Evolutionary conservation across 2,329 filamentous ascomycete genomes (phyloP).

Genomic region (Xylariaceae sp.): DNA sequence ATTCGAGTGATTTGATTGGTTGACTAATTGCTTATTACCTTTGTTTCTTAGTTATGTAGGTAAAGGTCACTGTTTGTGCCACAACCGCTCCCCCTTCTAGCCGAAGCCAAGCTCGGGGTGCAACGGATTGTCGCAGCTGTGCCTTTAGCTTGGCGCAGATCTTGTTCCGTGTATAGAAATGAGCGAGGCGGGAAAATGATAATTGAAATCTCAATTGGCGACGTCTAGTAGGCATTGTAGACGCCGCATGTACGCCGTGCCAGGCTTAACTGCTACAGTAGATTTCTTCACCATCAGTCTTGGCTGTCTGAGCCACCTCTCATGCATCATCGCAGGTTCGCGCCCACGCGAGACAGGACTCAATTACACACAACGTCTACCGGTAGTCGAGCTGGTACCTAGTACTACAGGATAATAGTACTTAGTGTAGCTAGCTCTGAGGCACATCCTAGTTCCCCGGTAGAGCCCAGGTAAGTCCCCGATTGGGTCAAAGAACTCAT

Average conservation of each 20-base stretch:
- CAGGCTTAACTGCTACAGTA: too few relatives aligned
- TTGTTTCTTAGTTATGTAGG: too few relatives aligned
- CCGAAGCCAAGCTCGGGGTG: conserved; percentile 4
- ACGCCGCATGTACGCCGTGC: too few relatives aligned
- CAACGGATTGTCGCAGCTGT: conserved; percentile 1
- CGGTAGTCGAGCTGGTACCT: too few relatives aligned
- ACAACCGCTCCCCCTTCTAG: conserved; percentile 1
- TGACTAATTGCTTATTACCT: too few relatives aligned
- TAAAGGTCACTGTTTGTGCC: neutral
- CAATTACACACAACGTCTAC: neutral
- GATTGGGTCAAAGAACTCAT: too few relatives aligned
- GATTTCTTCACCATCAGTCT: neutral
- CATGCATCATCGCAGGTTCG: neutral
- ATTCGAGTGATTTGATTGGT: conserved; percentile 11
- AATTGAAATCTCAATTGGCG: too few relatives aligned
- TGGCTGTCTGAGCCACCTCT: conserved; percentile 19
- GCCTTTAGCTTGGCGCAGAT: conserved; percentile 18
- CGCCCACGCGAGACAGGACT: neutral
- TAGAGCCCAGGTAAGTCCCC: conserved; percentile 1
- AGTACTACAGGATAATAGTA: too few relatives aligned
- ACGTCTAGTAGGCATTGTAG: too few relatives aligned
- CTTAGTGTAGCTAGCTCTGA: too few relatives aligned
- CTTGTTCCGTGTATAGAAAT: too few relatives aligned
- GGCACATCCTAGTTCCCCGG: conserved; percentile 2
- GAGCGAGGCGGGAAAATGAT: too few relatives aligned